phyloP scores from a whole-genome alignment of 169 alveolate genomes.

The Plasmodium vivax region DNA sequence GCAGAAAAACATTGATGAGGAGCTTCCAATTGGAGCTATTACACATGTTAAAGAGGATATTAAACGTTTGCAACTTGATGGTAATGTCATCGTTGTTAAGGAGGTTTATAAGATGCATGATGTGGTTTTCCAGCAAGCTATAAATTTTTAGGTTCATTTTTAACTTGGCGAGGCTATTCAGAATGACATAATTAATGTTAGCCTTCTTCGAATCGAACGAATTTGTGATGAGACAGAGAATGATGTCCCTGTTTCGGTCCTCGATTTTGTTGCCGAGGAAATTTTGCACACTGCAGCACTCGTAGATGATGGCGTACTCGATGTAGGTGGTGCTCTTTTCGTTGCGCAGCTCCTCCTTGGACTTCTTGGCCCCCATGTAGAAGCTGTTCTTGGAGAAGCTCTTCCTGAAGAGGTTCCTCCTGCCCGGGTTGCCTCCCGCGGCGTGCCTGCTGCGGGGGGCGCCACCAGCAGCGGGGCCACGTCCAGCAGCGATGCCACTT shows the following conservation, averaged over 20 bases:
- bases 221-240: conserved; percentile 43
- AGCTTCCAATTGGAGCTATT: conserved; percentile 87
- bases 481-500: neutral
- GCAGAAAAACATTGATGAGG: conserved; percentile 92
- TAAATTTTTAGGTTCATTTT: conserved; percentile 37
- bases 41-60: conserved; percentile 91
- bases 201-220: conserved; percentile 64
- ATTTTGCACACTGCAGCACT: conserved; percentile 57
- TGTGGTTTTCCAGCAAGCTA: conserved; percentile 83
- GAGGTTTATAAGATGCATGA: conserved; percentile 84
- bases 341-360: conserved; percentile 6
- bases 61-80: conserved; percentile 92
- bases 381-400: conserved; percentile 23
- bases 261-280: conserved; percentile 15
- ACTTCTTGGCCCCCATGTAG: neutral
- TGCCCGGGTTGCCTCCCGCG: neutral
- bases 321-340: conserved; percentile 56
- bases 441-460: neutral
- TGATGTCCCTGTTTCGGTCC: conserved; percentile 61
- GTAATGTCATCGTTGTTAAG: conserved; percentile 91
- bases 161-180: conserved; percentile 35
- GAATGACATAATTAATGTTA: conserved; percentile 55
- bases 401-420: conserved; percentile 12
- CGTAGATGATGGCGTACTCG: conserved; percentile 57
- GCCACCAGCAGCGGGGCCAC: neutral